phyloP scores from a whole-genome alignment of 495 filamentous ascomycete genomes.

The Alectoria sarmentosa region DNA sequence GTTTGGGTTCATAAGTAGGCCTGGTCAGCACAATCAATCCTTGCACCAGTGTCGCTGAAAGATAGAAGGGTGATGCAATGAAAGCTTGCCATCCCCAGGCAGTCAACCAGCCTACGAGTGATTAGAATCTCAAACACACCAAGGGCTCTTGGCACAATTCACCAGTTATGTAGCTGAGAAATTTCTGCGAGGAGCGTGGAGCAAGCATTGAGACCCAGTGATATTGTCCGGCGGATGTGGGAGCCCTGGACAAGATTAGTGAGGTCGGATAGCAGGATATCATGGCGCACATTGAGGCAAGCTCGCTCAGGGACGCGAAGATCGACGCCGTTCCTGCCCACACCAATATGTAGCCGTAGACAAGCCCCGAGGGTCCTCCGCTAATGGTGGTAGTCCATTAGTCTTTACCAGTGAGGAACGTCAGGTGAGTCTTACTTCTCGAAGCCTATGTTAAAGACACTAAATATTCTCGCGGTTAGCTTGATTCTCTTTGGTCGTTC shows the following conservation, averaged over 20 bases:
- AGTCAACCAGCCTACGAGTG: slow-evolving; percentile 37
- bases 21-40: slow-evolving; percentile 33
- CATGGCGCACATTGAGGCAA: slow-evolving; percentile 36
- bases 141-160: too few species aligned
- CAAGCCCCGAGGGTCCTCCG: slow-evolving; percentile 46
- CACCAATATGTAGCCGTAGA: slow-evolving; percentile 46
- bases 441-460: background rate
- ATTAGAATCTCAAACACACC: background rate
- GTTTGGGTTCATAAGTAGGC: slow-evolving; percentile 30
- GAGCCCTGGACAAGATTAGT: slow-evolving; percentile 26
- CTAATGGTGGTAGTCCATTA: too few species aligned
- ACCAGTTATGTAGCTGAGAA: slow-evolving; percentile 41
- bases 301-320: slow-evolving; percentile 33
- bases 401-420: too few species aligned
- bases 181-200: slow-evolving; percentile 31
- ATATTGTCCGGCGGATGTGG: slow-evolving; percentile 45
- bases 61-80: slow-evolving; percentile 32
- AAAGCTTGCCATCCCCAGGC: slow-evolving; percentile 40
- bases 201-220: slow-evolving; percentile 45
- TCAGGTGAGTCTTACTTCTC: background rate
- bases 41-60: slow-evolving; percentile 37
- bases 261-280: background rate
- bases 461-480: too few species aligned
- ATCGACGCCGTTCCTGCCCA: slow-evolving; percentile 36
- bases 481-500: too few species aligned